Evolutionary conservation across 768 basidiomycete species (phyloP).

Genomic region (Rhodotorula diobovata): DNA sequence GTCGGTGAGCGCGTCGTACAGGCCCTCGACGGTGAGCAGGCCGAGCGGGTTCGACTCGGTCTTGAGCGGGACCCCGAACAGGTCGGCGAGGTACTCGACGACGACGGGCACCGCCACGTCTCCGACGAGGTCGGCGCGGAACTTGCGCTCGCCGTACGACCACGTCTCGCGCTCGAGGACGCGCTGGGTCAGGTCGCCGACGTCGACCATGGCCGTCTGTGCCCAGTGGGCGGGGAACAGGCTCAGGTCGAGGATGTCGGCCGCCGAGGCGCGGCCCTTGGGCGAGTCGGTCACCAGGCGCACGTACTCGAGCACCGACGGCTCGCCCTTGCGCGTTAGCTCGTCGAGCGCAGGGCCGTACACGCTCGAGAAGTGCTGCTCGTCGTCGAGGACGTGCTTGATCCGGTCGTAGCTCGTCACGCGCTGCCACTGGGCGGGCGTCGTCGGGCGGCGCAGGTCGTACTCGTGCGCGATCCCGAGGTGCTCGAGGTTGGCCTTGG

Average conservation of each 20-base stretch:
- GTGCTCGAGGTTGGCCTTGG: conserved; percentile 14
- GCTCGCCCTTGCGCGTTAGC: background rate
- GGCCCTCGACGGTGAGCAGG: conserved; percentile 6
- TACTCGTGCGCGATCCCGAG: conserved; percentile 23
- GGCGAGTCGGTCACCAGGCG: background rate
- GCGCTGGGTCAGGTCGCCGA: conserved; percentile 2
- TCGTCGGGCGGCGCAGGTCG: conserved; percentile 10
- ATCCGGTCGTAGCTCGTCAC: background rate
- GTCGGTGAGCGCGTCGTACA: conserved; percentile 28
- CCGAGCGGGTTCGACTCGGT: conserved; percentile 21
- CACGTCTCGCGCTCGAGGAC: conserved; percentile 16
- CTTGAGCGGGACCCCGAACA: conserved; percentile 28
- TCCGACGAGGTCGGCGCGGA: conserved; percentile 58
- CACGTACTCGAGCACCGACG: background rate
- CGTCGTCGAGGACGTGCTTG: background rate
- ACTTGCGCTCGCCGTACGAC: conserved; percentile 41
- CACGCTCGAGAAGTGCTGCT: background rate
- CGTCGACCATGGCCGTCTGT: background rate
- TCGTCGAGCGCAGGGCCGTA: conserved; percentile 13
- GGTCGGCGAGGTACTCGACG: conserved; percentile 42
- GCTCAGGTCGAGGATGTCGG: background rate
- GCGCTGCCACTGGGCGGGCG: background rate
- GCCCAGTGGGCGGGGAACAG: conserved; percentile 12
- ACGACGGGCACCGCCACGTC: conserved; percentile 66
- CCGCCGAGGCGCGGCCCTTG: background rate